Conservation (phyloP, 2,329 filamentous ascomycete genomes). For the Amauroascus verrucosus region DNA sequence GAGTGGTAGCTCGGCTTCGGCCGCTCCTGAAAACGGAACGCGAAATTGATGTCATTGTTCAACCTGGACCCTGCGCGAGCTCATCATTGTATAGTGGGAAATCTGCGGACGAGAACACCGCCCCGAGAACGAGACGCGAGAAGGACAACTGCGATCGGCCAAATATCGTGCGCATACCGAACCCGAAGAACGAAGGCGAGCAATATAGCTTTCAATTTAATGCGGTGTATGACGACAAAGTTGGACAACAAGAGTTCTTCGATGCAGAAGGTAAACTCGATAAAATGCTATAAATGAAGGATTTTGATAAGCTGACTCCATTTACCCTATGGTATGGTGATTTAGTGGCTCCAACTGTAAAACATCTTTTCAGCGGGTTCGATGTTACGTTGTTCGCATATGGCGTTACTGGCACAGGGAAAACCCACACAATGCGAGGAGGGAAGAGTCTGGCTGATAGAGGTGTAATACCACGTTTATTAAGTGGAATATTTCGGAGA, state of each 20-base stretch:
- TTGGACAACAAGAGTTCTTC: conserved; percentile 78
- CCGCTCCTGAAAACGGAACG: conserved; percentile 77
- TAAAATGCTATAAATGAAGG: background rate
- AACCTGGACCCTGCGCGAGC: conserved; percentile 42
- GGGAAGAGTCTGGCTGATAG: conserved; percentile 76
- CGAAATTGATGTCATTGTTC: conserved; percentile 79
- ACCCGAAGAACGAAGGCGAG: conserved; percentile 82
- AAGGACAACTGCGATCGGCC: conserved; percentile 43
- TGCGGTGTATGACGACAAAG: conserved; percentile 71
- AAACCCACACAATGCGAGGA: conserved; percentile 93
- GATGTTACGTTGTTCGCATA: conserved; percentile 89
- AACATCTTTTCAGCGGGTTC: conserved; percentile 74
- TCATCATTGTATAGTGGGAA: background rate
- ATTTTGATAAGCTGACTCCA: background rate
- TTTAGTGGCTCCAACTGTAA: conserved; percentile 75
- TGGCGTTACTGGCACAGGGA: conserved; percentile 84
- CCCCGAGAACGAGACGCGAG: conserved; percentile 15
- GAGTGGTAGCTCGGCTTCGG: conserved; percentile 82
- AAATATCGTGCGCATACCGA: conserved; percentile 74
- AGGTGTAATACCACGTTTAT: conserved; percentile 74
- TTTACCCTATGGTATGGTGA: conserved; percentile 10
- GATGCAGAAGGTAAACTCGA: conserved; percentile 61
- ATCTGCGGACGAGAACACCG: background rate
- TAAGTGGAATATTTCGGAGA: conserved; percentile 76
- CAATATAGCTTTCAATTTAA: conserved; percentile 94